Conservation (phyloP, 306 rosid species). For the Erythrophleum fordii region DNA sequence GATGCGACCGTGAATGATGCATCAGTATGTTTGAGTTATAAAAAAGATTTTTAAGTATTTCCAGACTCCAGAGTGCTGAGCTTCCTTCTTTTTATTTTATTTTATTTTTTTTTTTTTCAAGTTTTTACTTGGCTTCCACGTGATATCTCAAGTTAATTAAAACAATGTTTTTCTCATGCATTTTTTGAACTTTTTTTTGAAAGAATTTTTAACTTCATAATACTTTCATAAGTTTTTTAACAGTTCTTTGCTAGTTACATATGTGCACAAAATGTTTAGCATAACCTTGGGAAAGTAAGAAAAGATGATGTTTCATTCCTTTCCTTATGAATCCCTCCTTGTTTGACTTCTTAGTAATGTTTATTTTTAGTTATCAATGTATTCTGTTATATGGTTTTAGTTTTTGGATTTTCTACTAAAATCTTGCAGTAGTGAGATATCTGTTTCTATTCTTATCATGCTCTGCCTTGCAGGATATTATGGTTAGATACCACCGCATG, state of each 20-base stretch:
- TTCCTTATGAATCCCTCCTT: slow-evolving; percentile 22
- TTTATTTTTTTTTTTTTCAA: no score
- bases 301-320: slow-evolving; percentile 12
- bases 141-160: background rate
- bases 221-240: slow-evolving; percentile 12
- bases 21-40: slow-evolving; percentile 19
- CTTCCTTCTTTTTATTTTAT: slow-evolving; percentile 7
- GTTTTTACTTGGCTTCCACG: background rate
- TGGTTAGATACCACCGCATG: slow-evolving; percentile 96
- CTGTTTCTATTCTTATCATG: slow-evolving; percentile 12
- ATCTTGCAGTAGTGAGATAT: background rate
- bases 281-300: background rate
- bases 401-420: slow-evolving; percentile 17
- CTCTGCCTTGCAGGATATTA: slow-evolving; percentile 74
- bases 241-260: slow-evolving; percentile 9
- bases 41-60: slow-evolving; percentile 18
- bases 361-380: background rate
- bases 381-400: background rate
- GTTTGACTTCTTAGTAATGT: slow-evolving; percentile 4
- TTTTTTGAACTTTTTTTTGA: slow-evolving; percentile 11
- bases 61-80: background rate
- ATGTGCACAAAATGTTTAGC: background rate
- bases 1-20: slow-evolving; percentile 25
- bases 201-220: background rate
- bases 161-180: slow-evolving; percentile 17